Evolutionary conservation across 768 basidiomycete species (phyloP).

Genomic region (Punctularia strigosozonata): DNA sequence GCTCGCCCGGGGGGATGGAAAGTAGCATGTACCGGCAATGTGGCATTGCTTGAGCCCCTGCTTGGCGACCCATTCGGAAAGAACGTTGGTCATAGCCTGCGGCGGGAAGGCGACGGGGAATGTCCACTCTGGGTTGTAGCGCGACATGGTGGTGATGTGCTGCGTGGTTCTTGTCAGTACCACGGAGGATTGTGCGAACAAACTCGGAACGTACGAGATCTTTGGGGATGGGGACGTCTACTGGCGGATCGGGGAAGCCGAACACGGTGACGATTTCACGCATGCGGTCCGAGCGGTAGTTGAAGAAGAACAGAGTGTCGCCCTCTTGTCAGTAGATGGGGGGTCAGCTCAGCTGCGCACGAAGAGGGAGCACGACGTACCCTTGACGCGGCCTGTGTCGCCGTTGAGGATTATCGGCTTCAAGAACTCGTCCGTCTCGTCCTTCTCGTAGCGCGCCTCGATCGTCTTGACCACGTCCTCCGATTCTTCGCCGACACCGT

Average conservation of each 20-base stretch:
- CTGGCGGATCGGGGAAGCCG: slow-evolving; percentile 71
- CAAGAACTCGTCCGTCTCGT: slow-evolving; percentile 90
- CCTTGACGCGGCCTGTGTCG: slow-evolving; percentile 68
- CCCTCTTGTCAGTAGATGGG: slow-evolving; percentile 44
- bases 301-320: slow-evolving; percentile 93
- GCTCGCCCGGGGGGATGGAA: neutral
- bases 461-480: slow-evolving; percentile 53
- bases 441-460: slow-evolving; percentile 67
- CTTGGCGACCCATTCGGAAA: slow-evolving; percentile 83
- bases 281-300: slow-evolving; percentile 96
- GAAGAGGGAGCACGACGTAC: slow-evolving; percentile 24
- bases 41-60: slow-evolving; percentile 79
- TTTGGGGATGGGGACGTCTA: slow-evolving; percentile 73
- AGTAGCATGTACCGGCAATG: slow-evolving; percentile 50
- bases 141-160: slow-evolving; percentile 90
- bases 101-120: slow-evolving; percentile 92
- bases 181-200: neutral
- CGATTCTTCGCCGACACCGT: slow-evolving; percentile 51
- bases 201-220: slow-evolving; percentile 44
- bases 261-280: slow-evolving; percentile 79
- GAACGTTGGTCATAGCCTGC: slow-evolving; percentile 85
- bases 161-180: slow-evolving; percentile 15
- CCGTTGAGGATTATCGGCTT: slow-evolving; percentile 88
- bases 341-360: neutral
- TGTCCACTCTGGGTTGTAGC: slow-evolving; percentile 84